phyloP scores from a whole-genome alignment of 23 red algal species.

The Gracilaria gracilis region DNA sequence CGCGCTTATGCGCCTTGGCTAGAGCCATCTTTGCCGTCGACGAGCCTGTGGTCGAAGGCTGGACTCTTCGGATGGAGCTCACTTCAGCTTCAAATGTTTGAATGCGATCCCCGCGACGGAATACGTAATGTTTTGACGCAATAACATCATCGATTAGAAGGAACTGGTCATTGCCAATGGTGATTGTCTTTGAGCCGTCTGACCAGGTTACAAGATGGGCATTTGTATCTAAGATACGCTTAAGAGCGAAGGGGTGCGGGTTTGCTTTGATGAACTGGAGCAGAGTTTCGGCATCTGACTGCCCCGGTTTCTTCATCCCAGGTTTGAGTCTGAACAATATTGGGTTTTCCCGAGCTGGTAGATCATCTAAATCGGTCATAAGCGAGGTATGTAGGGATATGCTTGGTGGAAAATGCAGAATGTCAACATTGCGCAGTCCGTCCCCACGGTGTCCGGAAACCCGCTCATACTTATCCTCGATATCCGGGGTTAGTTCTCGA shows the following conservation, averaged over 20 bases:
- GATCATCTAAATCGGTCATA: constrained; percentile 19
- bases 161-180: constrained; percentile 62
- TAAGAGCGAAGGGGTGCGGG: constrained; percentile 36
- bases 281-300: constrained; percentile 31
- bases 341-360: constrained; percentile 45
- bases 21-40: constrained; percentile 46
- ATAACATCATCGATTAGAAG: constrained; percentile 64
- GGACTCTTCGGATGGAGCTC: constrained; percentile 34
- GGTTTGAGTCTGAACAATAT: constrained; percentile 55
- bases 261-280: constrained; percentile 21
- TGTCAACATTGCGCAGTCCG: constrained; percentile 26
- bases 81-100: constrained; percentile 61
- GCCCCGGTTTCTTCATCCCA: neutral
- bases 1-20: constrained; percentile 48
- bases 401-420: constrained; percentile 69
- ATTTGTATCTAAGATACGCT: constrained; percentile 50
- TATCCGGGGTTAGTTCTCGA: constrained; percentile 5
- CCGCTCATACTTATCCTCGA: constrained; percentile 19
- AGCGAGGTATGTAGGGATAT: constrained; percentile 36
- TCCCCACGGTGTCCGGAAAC: neutral
- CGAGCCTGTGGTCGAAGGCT: constrained; percentile 46
- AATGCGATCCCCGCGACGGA: constrained; percentile 54
- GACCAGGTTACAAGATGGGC: constrained; percentile 67
- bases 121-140: constrained; percentile 59
- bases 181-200: constrained; percentile 67